Evolutionary conservation across 108 stramenopile genomes (phyloP).

Genomic region (Fragilariopsis cylindrus): DNA sequence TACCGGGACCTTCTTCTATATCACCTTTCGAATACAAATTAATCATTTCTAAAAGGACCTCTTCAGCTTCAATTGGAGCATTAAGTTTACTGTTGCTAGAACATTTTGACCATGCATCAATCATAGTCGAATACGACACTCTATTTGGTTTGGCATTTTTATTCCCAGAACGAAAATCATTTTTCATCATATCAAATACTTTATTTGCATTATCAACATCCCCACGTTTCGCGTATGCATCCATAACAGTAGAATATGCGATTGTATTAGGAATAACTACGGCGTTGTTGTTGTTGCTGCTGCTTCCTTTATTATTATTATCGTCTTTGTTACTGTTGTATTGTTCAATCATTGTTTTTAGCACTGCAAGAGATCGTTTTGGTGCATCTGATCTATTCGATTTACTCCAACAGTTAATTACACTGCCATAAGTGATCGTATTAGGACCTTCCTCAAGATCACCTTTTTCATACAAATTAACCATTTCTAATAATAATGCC

Average conservation of each 20-base stretch:
- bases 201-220: slow-evolving; percentile 1
- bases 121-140: not conserved
- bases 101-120: slow-evolving; percentile 6
- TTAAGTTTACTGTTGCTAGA: not conserved
- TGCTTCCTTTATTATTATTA: not conserved
- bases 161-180: slow-evolving; percentile 2
- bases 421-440: slow-evolving; percentile 1
- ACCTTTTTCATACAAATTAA: not conserved
- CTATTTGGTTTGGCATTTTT: not conserved
- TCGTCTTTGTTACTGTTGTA: not conserved
- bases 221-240: slow-evolving; percentile 2
- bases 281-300: slow-evolving; percentile 1
- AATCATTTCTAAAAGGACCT: not conserved
- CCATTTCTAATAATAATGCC: not conserved
- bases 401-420: slow-evolving; percentile 7
- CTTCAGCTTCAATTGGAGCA: not conserved
- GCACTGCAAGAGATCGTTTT: not conserved
- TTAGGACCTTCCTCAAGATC: slow-evolving; percentile 3
- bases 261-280: not conserved
- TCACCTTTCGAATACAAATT: slow-evolving; percentile 7
- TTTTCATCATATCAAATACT: slow-evolving; percentile 7
- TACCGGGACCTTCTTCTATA: not conserved
- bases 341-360: not conserved
- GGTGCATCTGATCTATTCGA: not conserved
- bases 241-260: not conserved